Base-by-base conservation (phyloP, 1,139 yeast species). In the Geotrichum citri-aurantii region DNA sequence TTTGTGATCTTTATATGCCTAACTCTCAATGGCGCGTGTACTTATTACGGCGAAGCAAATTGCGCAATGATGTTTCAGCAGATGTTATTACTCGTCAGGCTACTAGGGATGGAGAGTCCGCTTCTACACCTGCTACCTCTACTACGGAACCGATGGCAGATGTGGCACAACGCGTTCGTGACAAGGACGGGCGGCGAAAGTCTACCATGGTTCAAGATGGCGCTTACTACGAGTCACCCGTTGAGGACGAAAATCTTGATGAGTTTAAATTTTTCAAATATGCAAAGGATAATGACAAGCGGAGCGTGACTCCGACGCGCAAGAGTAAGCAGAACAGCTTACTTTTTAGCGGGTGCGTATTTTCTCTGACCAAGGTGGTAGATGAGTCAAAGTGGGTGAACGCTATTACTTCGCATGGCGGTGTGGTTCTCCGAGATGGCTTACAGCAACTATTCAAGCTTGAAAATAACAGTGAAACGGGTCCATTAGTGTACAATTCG, bases 361-460 rank as follows among this genome's bases (percentile, higher is more conserved):
- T 80, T 64, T 73, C 77, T 10, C 63, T 79, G 14, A 77, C 81
- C 3, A 53, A 55, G 23, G 29, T 42, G n/a, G 48, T n/a, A 14
- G 3, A 76, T 77, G 73, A 72, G 6, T 73, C 27, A 66, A 72
- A 17, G 61, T 81, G 29, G 71, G 71, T 1, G 63, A 67, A 37
- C 1, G 49, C 74, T 17, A 83, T 84, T 11, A 71, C 69, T 50
- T 59, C 65, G 0, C 76, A 83, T 63, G 89, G 88, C 0, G 92
- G 90, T 0, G 68, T 71, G 4, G 71, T 85, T 5, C 63, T 81
- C 12, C 81, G 79, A 11, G 78, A 71, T 31, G 84, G 84, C 6
- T 75, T 84, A 57, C 75, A 68, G 24, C 71, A 68, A 14, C 63
- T 75, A 2, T 26, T 55, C n/a, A 12, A 24, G 11, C 7, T 50